Conservation (phyloP, 108 stramenopile genomes). For the Skeletonema marinoi region DNA sequence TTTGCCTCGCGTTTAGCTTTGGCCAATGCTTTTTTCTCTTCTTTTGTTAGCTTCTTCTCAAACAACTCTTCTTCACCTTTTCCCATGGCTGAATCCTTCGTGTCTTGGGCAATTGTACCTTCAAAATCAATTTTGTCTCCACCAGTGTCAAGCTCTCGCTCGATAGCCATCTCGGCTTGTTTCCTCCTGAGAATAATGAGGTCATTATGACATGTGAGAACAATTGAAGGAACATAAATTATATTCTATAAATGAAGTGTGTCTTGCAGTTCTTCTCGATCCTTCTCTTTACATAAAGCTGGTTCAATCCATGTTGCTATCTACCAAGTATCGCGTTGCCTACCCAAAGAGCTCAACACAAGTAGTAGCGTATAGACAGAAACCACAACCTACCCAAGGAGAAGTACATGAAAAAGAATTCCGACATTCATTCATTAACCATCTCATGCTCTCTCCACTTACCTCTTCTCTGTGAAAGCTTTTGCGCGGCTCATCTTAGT, state of each 20-base stretch:
- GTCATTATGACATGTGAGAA: background rate
- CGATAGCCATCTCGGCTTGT: conserved; percentile 61
- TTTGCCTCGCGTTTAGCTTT: conserved; percentile 90
- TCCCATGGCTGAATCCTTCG: conserved; percentile 88
- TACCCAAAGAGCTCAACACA: background rate
- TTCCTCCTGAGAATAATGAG: conserved; percentile 33
- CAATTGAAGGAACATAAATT: no score
- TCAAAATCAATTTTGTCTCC: conserved; percentile 72
- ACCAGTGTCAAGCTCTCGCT: conserved; percentile 72
- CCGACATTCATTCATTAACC: background rate
- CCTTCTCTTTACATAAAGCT: background rate
- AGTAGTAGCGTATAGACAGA: background rate
- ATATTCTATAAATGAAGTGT: background rate
- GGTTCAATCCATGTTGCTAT: background rate
- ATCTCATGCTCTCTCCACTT: background rate
- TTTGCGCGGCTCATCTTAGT: background rate
- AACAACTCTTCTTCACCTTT: conserved; percentile 90
- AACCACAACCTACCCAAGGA: background rate
- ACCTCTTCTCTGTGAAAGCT: conserved; percentile 1
- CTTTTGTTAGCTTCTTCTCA: conserved; percentile 91
- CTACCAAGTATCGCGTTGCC: background rate
- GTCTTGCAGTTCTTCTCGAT: background rate
- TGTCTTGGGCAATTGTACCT: conserved; percentile 49
- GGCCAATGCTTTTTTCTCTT: conserved; percentile 91
- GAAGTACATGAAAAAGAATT: background rate